These are phyloP conservation scores for Eucalyptus marginata DNA, from an alignment of 345 rosid genomes.

Conservation along the genomic window DNA sequence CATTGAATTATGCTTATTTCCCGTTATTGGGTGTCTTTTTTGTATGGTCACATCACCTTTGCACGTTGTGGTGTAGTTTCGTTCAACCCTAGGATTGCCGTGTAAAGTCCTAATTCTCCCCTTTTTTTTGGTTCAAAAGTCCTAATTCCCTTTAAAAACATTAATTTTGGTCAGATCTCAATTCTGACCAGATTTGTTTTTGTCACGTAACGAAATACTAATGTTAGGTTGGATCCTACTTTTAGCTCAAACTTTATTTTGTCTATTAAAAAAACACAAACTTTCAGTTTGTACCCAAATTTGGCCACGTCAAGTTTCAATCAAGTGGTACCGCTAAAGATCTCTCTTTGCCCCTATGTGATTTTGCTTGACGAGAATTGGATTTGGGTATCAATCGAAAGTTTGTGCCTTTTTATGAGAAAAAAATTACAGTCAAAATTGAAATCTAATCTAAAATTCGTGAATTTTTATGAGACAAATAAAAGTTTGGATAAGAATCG, in stretches of 20 bases:
- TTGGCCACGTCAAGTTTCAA: rapidly evolving
- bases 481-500: rapidly evolving
- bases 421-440: too few species aligned
- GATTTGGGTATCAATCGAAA: neutral
- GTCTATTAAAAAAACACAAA: too few species aligned
- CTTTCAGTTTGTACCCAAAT: rapidly evolving
- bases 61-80: rapidly evolving
- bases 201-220: neutral
- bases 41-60: neutral
- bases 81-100: neutral
- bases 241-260: neutral
- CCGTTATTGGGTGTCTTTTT: neutral
- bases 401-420: neutral
- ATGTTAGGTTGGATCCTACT: rapidly evolving
- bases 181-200: too few species aligned
- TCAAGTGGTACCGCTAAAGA: rapidly evolving
- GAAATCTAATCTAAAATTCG: too few species aligned
- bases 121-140: neutral
- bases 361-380: rapidly evolving
- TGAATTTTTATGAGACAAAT: too few species aligned
- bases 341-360: neutral
- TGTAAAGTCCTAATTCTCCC: neutral
- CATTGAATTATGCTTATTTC: neutral
- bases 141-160: neutral
- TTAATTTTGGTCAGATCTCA: too few species aligned